phyloP scores from a whole-genome alignment of 768 basidiomycete species.

The Hygrophorus russula region DNA sequence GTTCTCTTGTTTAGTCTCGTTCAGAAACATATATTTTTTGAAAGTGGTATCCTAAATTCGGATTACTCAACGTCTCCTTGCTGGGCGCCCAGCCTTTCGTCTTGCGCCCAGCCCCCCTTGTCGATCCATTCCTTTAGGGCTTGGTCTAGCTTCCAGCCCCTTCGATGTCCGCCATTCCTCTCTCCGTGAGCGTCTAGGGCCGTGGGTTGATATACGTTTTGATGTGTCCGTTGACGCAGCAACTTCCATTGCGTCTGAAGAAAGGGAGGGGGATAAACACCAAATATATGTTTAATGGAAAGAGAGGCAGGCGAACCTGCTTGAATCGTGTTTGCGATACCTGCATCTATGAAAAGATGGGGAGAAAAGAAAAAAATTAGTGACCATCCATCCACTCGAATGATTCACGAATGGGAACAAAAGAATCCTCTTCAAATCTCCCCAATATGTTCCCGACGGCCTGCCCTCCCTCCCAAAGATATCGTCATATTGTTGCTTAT shows the following conservation, averaged over 20 bases:
- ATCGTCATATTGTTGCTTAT: conserved; percentile 8
- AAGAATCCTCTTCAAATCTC: not conserved
- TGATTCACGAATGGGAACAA: conserved; percentile 22
- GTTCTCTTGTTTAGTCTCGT: too few relatives aligned
- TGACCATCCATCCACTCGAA: conserved; percentile 22
- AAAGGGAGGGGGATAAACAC: conserved; percentile 9
- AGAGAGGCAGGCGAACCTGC: conserved; percentile 20
- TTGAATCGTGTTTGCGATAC: conserved; percentile 14
- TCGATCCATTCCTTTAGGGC: conserved; percentile 47
- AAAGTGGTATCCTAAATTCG: not conserved
- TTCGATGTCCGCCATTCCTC: conserved; percentile 80
- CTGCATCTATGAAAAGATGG: conserved; percentile 25
- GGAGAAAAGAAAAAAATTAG: conserved; percentile 24
- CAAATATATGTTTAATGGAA: not conserved
- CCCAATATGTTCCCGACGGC: conserved; percentile 5
- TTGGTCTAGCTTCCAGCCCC: conserved; percentile 46
- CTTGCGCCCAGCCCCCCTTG: conserved; percentile 51
- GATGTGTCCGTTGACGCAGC: conserved; percentile 21
- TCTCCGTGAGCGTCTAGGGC: conserved; percentile 61
- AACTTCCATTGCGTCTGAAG: conserved; percentile 42
- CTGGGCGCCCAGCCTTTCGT: conserved; percentile 59
- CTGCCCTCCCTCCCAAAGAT: not conserved
- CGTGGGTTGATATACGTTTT: conserved; percentile 65
- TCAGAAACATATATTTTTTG: not conserved
- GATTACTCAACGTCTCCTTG: conserved; percentile 58